Conservation (phyloP, 768 basidiomycete genomes). For the Leccinum boreale region DNA sequence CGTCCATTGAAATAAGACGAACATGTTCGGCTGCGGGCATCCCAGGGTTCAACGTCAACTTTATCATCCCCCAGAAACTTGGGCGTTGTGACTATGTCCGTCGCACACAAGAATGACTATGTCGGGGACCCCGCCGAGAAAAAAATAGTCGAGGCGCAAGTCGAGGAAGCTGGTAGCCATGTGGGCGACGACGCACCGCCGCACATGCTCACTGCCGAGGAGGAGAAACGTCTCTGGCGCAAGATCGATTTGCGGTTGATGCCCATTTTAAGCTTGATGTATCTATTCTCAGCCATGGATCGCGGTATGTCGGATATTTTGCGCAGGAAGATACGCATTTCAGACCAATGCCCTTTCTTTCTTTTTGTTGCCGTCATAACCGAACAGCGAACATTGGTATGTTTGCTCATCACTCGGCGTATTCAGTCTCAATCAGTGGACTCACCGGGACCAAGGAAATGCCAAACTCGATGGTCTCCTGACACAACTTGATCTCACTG, state of each 20-base stretch:
- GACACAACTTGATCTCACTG: constrained; percentile 52
- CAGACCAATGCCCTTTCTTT: background rate
- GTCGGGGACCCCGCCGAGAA: background rate
- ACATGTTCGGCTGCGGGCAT: background rate
- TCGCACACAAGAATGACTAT: background rate
- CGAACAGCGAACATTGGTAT: constrained; percentile 54
- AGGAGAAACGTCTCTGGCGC: constrained; percentile 53
- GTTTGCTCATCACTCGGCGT: background rate
- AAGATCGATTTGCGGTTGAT: constrained; percentile 58
- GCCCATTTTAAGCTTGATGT: constrained; percentile 58
- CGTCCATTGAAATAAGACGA: background rate
- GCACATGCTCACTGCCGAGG: constrained; percentile 22
- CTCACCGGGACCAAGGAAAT: constrained; percentile 40
- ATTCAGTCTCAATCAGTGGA: background rate
- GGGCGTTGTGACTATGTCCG: background rate
- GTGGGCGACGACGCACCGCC: background rate
- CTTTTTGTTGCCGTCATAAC: background rate
- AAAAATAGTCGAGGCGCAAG: background rate
- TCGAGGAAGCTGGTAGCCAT: background rate
- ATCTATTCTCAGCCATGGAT: constrained; percentile 63
- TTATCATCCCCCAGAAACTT: too few species aligned
- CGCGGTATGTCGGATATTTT: constrained; percentile 38
- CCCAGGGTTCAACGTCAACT: background rate
- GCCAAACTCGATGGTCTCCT: constrained; percentile 63
- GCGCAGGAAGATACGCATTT: background rate